Percentiles rank a stretch among this genome's conserved stretches.
Conservation (phyloP, 306 rosid genomes). For the Casuarina cunninghamiana region DNA sequence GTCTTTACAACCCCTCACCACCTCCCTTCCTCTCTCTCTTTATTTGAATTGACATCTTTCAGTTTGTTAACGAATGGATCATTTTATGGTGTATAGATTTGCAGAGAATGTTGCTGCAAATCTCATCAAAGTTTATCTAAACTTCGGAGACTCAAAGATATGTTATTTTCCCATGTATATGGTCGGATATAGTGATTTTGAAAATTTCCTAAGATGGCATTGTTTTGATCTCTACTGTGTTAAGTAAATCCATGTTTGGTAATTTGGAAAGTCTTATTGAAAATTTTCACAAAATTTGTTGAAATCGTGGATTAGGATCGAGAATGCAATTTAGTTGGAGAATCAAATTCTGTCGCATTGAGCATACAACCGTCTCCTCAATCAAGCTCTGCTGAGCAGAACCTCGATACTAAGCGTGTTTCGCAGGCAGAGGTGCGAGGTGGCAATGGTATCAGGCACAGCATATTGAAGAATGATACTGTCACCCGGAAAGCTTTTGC, state of each 20-base stretch:
- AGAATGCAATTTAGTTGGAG: conserved; percentile 42
- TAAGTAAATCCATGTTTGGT: not conserved
- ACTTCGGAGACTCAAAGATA: not conserved
- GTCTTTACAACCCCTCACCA: not conserved
- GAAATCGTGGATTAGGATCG: conserved; percentile 48
- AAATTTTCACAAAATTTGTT: conserved; percentile 5
- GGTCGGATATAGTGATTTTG: not conserved
- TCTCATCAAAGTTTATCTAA: not conserved
- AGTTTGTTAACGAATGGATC: not conserved
- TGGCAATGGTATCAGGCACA: conserved; percentile 31
- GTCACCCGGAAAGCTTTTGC: conserved; percentile 78
- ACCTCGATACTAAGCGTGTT: conserved; percentile 36
- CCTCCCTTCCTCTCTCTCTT: not conserved
- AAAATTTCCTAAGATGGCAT: not conserved
- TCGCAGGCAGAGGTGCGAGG: conserved; percentile 40
- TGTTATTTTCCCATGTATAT: not conserved
- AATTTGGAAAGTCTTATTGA: not conserved
- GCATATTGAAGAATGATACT: conserved; percentile 59
- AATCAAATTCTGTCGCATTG: conserved; percentile 36
- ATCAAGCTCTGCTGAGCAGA: conserved; percentile 48
- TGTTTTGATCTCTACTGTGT: conserved; percentile 8
- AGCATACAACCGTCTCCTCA: conserved; percentile 42
- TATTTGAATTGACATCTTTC: not conserved
- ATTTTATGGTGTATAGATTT: not conserved
- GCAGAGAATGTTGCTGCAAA: not conserved